Evolutionary conservation across 805 yeast species (phyloP).

Genomic region (Wickerhamomyces kurtzmanii): DNA sequence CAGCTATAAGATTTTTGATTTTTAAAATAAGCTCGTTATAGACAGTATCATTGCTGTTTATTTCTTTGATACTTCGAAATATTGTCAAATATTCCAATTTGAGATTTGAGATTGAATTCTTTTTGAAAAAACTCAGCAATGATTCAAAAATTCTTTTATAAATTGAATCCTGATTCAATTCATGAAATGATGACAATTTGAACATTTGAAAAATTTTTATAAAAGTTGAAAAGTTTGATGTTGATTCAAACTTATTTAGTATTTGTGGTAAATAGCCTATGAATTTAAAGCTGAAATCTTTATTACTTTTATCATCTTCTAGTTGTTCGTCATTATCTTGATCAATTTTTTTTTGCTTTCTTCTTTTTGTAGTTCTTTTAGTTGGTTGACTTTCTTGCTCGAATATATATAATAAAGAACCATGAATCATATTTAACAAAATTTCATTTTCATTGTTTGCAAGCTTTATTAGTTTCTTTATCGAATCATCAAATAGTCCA

Average conservation of each 20-base stretch:
- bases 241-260: conserved; percentile 7
- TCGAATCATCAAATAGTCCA: conserved; percentile 16
- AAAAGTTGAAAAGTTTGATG: conserved; percentile 7
- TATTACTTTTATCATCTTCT: conserved; percentile 8
- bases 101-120: conserved; percentile 6
- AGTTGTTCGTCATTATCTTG: conserved; percentile 3
- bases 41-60: conserved; percentile 1
- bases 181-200: conserved; percentile 11
- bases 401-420: conserved; percentile 17
- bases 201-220: conserved; percentile 10
- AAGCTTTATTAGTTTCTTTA: conserved; percentile 22
- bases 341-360: neutral
- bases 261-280: conserved; percentile 4
- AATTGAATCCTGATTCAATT: conserved; percentile 7
- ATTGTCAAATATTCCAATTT: conserved; percentile 6
- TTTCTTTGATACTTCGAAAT: conserved; percentile 3
- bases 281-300: too few relatives aligned
- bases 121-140: conserved; percentile 11
- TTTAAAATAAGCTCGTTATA: conserved; percentile 5
- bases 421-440: conserved; percentile 30
- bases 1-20: conserved; percentile 6
- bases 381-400: conserved; percentile 3
- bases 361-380: conserved; percentile 6
- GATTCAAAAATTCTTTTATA: conserved; percentile 5
- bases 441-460: conserved; percentile 13